Evolutionary conservation across 2,329 filamentous ascomycete species (phyloP), one percentile per base, ranked within the genome.

Genomic region (Trichoderma sp.): DNA sequence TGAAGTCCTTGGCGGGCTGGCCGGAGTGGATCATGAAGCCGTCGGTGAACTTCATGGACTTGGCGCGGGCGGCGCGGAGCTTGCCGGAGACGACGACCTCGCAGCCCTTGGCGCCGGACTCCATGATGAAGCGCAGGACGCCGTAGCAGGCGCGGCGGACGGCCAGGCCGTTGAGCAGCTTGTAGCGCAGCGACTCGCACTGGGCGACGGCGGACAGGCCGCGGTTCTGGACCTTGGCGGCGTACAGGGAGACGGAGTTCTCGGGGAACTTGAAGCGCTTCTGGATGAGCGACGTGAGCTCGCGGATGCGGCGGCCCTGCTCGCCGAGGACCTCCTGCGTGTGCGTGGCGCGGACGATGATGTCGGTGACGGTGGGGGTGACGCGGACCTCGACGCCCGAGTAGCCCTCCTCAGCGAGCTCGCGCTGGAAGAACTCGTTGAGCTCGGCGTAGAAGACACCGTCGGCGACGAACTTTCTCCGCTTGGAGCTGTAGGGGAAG

Each of bases 21-120:
- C 95, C 95, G 78, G 95, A 99, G 92, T 99, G 95, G 85, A 99
- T 99, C 95, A 99, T 99, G 92, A 99, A 99, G 81, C 95, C 95
- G 83, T 99, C 93, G 83, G 95, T 99, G 90, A 99, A 99, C 90
- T 99, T 99, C 95, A 99, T 99, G 85, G 88, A 92, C 92, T 99
- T 99, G 83, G 95, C 95, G 87, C 95, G 93, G 78, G 95, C 95
- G 81, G 95, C 95, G 79, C 95, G 90, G 76, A 99, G 91, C 90
- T 99, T 99, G 82, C 95, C 95, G 75, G 93, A 97, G 74, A 99
- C 95, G 79, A 99, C 95, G 73, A 99, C 95, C 87, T 99, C 95
- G 82, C 95, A 99, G 83, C 95, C 95, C 91, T 99, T 99, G 83
- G 95, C 95, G 79, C 95, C 95, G 75, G 87, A 91, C 91, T 99